These are phyloP conservation scores for Pseudogymnoascus verrucosus DNA, from an alignment of 2,329 filamentous ascomycete species.

Conservation along the genomic window DNA sequence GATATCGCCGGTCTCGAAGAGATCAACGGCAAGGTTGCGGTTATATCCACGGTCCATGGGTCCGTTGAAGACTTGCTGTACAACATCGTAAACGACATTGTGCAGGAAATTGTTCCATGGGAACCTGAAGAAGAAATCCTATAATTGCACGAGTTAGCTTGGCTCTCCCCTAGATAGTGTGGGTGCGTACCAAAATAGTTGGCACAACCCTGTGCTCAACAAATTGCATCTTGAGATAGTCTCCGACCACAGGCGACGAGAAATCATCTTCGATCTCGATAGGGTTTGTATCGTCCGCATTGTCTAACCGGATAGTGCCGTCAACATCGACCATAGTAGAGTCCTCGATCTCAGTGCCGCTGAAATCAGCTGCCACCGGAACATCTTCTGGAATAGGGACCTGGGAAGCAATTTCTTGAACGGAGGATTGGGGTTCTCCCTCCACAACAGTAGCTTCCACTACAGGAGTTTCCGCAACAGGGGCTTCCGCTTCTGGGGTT, in stretches of 20 bases:
- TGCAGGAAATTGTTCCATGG: conserved; percentile 99
- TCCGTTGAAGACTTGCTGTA: conserved; percentile 98
- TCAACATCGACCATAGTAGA: background rate
- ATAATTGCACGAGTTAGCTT: conserved; percentile 17
- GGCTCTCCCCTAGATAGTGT: background rate
- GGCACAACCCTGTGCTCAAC: conserved; percentile 91
- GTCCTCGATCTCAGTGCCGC: conserved; percentile 1
- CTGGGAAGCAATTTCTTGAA: background rate
- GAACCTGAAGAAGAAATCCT: conserved; percentile 98
- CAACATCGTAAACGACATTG: conserved; percentile 97
- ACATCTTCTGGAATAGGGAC: conserved; percentile 18
- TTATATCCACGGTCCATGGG: conserved; percentile 96
- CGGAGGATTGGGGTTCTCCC: background rate
- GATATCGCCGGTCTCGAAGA: conserved; percentile 85
- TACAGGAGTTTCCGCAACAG: background rate
- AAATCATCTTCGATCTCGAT: conserved; percentile 12
- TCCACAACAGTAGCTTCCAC: background rate
- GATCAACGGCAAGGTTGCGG: conserved; percentile 76
- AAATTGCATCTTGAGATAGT: conserved; percentile 92
- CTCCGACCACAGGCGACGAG: conserved; percentile 69
- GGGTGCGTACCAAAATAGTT: conserved; percentile 72
- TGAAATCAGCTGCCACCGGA: conserved; percentile 25
- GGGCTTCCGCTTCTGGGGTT: conserved; percentile 3
- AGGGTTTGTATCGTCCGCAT: background rate
- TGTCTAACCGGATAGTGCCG: background rate